phyloP scores from a whole-genome alignment of 2,329 filamentous ascomycete genomes.

The Xylaria sp. region DNA sequence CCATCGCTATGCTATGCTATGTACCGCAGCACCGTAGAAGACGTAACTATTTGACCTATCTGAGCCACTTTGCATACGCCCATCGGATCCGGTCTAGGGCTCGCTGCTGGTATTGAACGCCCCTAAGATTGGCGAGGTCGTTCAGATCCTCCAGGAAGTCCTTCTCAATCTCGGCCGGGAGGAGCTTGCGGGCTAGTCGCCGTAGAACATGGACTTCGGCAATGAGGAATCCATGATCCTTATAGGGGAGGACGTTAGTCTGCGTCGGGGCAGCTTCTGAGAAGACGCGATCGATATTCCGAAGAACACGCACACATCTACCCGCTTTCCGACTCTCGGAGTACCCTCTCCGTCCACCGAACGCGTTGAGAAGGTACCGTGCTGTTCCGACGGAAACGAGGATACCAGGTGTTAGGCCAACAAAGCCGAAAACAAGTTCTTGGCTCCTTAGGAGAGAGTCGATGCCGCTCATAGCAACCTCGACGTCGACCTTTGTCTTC shows the following conservation, averaged over 20 bases:
- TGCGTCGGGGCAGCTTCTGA: conserved; percentile 71
- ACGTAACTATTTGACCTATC: conserved; percentile 20
- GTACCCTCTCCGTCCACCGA: conserved; percentile 74
- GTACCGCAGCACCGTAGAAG: background rate
- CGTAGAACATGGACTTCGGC: conserved; percentile 88
- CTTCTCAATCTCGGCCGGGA: conserved; percentile 76
- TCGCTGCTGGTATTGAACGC: conserved; percentile 76
- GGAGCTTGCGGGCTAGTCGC: conserved; percentile 66
- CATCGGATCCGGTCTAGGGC: conserved; percentile 86
- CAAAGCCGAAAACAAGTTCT: conserved; percentile 96
- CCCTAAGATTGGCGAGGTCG: conserved; percentile 83
- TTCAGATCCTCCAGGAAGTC: conserved; percentile 90
- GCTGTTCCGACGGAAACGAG: conserved; percentile 78
- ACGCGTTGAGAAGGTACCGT: conserved; percentile 71
- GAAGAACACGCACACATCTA: conserved; percentile 76
- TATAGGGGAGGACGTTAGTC: conserved; percentile 81
- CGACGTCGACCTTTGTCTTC: conserved; percentile 98
- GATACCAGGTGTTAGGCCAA: conserved; percentile 91
- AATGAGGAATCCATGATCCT: conserved; percentile 87
- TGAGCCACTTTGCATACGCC: conserved; percentile 83
- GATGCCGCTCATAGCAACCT: conserved; percentile 94
- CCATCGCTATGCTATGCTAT: conserved; percentile 11
- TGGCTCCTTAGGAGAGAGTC: conserved; percentile 94
- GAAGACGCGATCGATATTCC: conserved; percentile 85
- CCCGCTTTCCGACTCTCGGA: conserved; percentile 69